Base-by-base conservation (phyloP, 2,329 filamentous ascomycete species). In the Botrytis medusae region DNA sequence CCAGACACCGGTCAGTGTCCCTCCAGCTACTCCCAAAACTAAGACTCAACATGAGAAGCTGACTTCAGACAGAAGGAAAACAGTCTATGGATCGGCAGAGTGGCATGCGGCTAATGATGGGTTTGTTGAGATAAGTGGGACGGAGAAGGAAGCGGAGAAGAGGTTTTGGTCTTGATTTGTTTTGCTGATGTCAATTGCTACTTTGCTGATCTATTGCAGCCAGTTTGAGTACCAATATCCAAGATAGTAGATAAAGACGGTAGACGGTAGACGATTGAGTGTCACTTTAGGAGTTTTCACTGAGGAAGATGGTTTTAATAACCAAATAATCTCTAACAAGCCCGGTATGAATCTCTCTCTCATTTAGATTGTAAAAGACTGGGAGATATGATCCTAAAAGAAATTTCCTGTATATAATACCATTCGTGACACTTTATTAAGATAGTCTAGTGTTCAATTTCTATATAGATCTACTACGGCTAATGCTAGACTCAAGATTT, bases 261-360 rank as follows among this genome's bases (percentile, higher is more conserved):
- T 6, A 51, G 22, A 51, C 2, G 10, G 9, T 37, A 51, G n/a
- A n/a, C n/a, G n/a, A n/a, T 51, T 16, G 12, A 2, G 25, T 0
- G 1, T 16, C 1, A 14, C 10, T 51, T n/a, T 2, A 25, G 0
- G 0, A 1, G 1, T 51, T 7, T n/a, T 16, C 48, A n/a, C 2
- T n/a, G 48, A 0, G 48, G 25, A 1, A 14, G 14, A 0, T n/a
- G 46, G 22, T n/a, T 3, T 57, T 9, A 29, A 32, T 32, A 3
- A 18, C 4, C 7, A 57, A 2, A 32, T 16, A 6, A 7, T 57
- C 16, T 29, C n/a, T 2, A 32, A 0, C 5, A 32, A 9, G 16
- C 4, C n/a, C 14, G 6, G 12, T 9, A 4, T 1, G 6, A 0
- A 18, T 8, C 7, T 57, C 16, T 29, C 7, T 18, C 3, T 2